phyloP scores from a whole-genome alignment of 2,329 filamentous ascomycete genomes.

The Colletotrichum navitas region DNA sequence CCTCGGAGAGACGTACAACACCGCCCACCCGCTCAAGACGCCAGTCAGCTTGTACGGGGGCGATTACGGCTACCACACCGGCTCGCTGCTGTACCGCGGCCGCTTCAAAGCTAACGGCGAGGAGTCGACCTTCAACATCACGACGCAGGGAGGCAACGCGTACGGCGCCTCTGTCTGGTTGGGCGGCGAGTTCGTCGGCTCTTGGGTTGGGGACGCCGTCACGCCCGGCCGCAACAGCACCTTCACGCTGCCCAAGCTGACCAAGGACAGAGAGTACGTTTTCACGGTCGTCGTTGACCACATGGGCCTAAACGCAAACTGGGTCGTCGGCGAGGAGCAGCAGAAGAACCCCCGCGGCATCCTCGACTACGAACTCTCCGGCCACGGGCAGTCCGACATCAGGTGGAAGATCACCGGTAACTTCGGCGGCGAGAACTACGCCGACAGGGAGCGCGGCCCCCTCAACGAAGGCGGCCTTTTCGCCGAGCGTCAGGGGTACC shows the following conservation, averaged over 20 bases:
- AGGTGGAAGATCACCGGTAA: conserved; percentile 74
- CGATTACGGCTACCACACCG: conserved; percentile 79
- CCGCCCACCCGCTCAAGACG: conserved; percentile 59
- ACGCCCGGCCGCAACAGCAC: conserved; percentile 63
- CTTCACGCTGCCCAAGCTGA: conserved; percentile 66
- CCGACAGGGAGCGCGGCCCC: conserved; percentile 67
- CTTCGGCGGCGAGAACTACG: conserved; percentile 68
- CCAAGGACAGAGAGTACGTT: conserved; percentile 64
- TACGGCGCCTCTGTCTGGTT: conserved; percentile 76
- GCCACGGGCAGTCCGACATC: conserved; percentile 60
- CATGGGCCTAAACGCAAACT: conserved; percentile 76
- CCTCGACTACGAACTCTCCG: conserved; percentile 65
- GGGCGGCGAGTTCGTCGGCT: conserved; percentile 70
- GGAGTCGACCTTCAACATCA: conserved; percentile 66
- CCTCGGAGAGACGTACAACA: conserved; percentile 48
- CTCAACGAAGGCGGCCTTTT: conserved; percentile 72
- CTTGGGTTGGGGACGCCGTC: conserved; percentile 66
- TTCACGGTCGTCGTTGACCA: conserved; percentile 77
- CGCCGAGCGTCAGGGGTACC: conserved; percentile 68
- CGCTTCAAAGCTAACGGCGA: conserved; percentile 71
- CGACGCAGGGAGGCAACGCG: conserved; percentile 73
- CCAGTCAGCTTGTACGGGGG: conserved; percentile 73
- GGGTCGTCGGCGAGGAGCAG: conserved; percentile 64
- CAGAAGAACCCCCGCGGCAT: conserved; percentile 72
- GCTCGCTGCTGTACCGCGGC: conserved; percentile 74